Evolutionary conservation across 2,329 filamentous ascomycete species (phyloP).

Genomic region (Talaromyces sp.): DNA sequence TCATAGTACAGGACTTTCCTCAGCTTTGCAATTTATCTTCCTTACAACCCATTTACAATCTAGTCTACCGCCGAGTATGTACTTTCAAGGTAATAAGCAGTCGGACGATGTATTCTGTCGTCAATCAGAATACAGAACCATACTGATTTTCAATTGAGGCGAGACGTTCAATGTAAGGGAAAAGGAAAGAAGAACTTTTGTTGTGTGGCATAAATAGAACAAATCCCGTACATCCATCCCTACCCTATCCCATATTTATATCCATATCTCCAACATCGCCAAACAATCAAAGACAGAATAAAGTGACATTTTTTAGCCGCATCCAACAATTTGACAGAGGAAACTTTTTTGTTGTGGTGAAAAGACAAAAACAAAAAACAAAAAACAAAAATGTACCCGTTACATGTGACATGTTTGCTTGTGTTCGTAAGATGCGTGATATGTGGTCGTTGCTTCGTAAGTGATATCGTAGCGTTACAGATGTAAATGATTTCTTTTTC

Average conservation of each 20-base stretch:
- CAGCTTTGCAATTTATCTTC: background rate
- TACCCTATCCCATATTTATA: background rate
- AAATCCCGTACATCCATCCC: background rate
- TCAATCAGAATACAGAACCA: background rate
- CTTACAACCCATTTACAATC: background rate
- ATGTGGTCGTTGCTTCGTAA: slow-evolving; percentile 9
- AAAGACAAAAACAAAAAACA: background rate
- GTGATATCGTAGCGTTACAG: background rate
- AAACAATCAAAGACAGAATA: background rate
- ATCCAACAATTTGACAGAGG: background rate
- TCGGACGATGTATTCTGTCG: background rate
- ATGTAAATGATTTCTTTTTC: slow-evolving; percentile 5
- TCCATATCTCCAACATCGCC: background rate
- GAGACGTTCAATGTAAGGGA: background rate
- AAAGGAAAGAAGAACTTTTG: background rate
- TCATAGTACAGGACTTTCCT: background rate
- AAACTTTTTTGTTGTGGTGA: background rate
- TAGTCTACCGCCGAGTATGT: background rate
- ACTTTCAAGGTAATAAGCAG: background rate
- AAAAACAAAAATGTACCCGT: background rate
- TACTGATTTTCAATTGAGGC: background rate
- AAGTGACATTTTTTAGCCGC: background rate
- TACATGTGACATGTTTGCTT: slow-evolving; percentile 1
- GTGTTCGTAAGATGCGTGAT: background rate
- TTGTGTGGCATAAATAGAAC: background rate